Base-by-base conservation (phyloP, 768 basidiomycete species). In the Gloeophyllum trabeum region DNA sequence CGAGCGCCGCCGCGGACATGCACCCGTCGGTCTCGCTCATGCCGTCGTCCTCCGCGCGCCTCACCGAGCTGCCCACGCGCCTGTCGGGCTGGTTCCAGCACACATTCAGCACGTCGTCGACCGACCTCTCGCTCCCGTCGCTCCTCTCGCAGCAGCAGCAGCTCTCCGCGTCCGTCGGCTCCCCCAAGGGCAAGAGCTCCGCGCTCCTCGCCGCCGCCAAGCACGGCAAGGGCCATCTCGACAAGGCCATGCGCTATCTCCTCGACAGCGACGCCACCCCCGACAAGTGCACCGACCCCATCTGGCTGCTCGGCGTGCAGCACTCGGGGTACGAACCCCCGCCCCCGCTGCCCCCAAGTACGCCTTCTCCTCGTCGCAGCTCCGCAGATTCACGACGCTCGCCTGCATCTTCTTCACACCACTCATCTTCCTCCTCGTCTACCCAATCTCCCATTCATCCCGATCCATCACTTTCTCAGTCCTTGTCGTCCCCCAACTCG, bases 221-320 rank as follows among this genome's bases (percentile, higher is more conserved):
- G 52, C 75, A 81, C 51, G 78, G 83, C 32, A 82, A 81, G 50
- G 81, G 79, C 19, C 79, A 82, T 45, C 60, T 87, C 39, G 85
- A 87, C 64, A 85, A 83, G 57, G 87, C 84, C 2, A 77, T 91
- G 68, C 71, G 90, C 35, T 88, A 91, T 61, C 67, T 97, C n/a
- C 70, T 94, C 46, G 93, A 97, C 62, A 76, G 77, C 50, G 93
- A 97, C 60, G 77, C 90, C 14, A 75, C 72, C 3, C 88, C 86
- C 1, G 91, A 96, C 58, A 80, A 73, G 53, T 91, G 79, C 42
- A 54, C 71, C 0, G 87, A 92, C 16, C 74, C 81, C 0, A 94
- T 97, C 22, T 96, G 91, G 91, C 61, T 96, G 2, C 68, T 96
- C 19, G 93, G 92, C 28, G 79, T 90, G 3, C 70, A 75, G 48